Evolutionary conservation across 345 rosid species (phyloP).

Genomic region (Lagerstroemia speciosa): DNA sequence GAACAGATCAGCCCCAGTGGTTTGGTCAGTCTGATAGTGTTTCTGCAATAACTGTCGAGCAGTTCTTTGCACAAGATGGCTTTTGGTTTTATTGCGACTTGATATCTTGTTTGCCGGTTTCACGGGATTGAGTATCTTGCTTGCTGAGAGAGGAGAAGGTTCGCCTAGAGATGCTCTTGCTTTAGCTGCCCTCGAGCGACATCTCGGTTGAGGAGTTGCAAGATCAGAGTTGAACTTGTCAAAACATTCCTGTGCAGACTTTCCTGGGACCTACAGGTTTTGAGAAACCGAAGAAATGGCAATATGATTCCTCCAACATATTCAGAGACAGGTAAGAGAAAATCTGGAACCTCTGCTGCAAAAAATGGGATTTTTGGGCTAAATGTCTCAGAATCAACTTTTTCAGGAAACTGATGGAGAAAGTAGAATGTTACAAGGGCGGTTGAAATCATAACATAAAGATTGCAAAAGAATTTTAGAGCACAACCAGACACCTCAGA

Average conservation of each 20-base stretch:
- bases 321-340: background rate
- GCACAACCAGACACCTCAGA: background rate
- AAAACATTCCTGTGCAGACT: conserved; percentile 76
- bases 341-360: background rate
- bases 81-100: conserved; percentile 21
- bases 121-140: conserved; percentile 47
- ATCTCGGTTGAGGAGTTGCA: conserved; percentile 50
- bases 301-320: background rate
- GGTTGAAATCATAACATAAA: background rate
- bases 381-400: background rate
- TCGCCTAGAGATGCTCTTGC: conserved; percentile 30
- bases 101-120: conserved; percentile 25
- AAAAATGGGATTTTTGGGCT: background rate
- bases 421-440: background rate
- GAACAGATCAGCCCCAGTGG: conserved; percentile 53
- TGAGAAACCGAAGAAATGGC: background rate
- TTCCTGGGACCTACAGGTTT: conserved; percentile 59
- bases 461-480: background rate
- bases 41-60: conserved; percentile 53
- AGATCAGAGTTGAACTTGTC: conserved; percentile 54
- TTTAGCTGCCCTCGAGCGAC: conserved; percentile 44
- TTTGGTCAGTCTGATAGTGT: conserved; percentile 34
- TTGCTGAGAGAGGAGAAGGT: conserved; percentile 52
- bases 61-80: conserved; percentile 36
- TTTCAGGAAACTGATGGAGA: background rate